Evolutionary conservation across 2,329 filamentous ascomycete genomes (phyloP).

Genomic region (Colletotrichum spinosum): DNA sequence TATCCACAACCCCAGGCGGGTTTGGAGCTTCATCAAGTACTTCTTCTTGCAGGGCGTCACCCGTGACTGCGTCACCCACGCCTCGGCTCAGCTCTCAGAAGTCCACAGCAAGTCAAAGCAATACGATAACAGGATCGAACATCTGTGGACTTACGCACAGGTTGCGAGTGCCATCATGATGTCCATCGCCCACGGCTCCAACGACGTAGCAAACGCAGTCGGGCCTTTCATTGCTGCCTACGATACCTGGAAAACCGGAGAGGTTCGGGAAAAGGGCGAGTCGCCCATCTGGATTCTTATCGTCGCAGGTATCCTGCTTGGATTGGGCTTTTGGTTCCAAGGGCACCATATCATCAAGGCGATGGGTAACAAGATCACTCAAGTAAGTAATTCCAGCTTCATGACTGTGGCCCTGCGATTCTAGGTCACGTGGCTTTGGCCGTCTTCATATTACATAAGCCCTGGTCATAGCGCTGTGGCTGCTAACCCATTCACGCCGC

Average conservation of each 20-base stretch:
- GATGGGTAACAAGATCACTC: conserved; percentile 55
- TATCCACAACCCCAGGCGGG: conserved; percentile 36
- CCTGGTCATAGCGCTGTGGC: too few relatives aligned
- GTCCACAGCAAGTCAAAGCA: conserved; percentile 48
- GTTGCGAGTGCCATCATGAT: conserved; percentile 53
- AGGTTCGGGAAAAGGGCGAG: conserved; percentile 43
- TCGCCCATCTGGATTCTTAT: conserved; percentile 54
- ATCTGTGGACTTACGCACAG: conserved; percentile 59
- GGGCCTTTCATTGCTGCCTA: conserved; percentile 54
- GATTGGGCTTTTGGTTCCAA: conserved; percentile 53
- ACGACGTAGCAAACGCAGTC: conserved; percentile 56
- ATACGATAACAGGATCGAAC: conserved; percentile 59
- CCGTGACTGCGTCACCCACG: conserved; percentile 39
- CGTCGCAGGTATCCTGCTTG: conserved; percentile 50
- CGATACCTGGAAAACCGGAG: conserved; percentile 47
- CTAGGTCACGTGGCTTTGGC: too few relatives aligned
- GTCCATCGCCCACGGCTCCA: conserved; percentile 57
- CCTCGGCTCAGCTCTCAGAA: conserved; percentile 43
- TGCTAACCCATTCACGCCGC: too few relatives aligned
- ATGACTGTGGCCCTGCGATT: too few relatives aligned
- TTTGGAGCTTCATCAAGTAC: conserved; percentile 38
- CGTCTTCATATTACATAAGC: too few relatives aligned
- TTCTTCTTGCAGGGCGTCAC: conserved; percentile 41
- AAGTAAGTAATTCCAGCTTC: conserved; percentile 23
- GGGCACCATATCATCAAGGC: conserved; percentile 53